Percentiles rank a stretch among this genome's conserved stretches.
These are phyloP conservation scores for Pythium diclinum DNA, from an alignment of 352 stramenopile genomes.

Conservation along the genomic window DNA sequence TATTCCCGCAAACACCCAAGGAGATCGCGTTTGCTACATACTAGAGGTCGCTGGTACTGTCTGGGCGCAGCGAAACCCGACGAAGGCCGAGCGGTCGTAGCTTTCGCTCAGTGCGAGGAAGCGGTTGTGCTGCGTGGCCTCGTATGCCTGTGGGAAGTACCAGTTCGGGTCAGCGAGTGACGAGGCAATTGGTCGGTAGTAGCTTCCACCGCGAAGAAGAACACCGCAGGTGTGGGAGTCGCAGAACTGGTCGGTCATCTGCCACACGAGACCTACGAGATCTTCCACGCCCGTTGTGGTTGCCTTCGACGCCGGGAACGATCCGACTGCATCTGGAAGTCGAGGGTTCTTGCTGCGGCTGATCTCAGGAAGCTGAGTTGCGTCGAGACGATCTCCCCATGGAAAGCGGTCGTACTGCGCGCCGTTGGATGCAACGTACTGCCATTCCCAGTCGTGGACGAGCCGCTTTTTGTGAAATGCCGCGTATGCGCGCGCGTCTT, in stretches of 20 bases:
- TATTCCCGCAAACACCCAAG: conserved; percentile 81
- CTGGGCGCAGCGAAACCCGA: conserved; percentile 73
- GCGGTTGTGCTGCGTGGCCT: conserved; percentile 64
- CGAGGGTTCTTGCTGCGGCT: conserved; percentile 42
- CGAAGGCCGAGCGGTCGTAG: conserved; percentile 68
- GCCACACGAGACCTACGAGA: conserved; percentile 79
- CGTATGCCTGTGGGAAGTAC: conserved; percentile 78
- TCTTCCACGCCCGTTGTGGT: conserved; percentile 58
- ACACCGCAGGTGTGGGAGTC: conserved; percentile 78
- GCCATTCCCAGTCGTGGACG: conserved; percentile 84
- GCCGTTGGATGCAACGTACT: conserved; percentile 80
- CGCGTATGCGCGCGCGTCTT: conserved; percentile 71
- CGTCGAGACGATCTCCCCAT: conserved; percentile 49
- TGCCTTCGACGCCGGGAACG: conserved; percentile 44
- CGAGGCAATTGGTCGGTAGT: conserved; percentile 62
- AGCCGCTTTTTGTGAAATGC: conserved; percentile 71
- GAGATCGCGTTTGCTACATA: conserved; percentile 50
- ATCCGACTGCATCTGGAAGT: conserved; percentile 44
- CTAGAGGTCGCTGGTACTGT: conserved; percentile 15
- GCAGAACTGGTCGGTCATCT: conserved; percentile 86
- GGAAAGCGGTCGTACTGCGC: conserved; percentile 53
- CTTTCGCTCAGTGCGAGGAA: conserved; percentile 71
- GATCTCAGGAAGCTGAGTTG: conserved; percentile 23
- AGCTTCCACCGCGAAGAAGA: conserved; percentile 73
- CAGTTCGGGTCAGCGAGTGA: conserved; percentile 77